Conservation (phyloP, 768 basidiomycete species). For the Rhodotorula graminis region DNA sequence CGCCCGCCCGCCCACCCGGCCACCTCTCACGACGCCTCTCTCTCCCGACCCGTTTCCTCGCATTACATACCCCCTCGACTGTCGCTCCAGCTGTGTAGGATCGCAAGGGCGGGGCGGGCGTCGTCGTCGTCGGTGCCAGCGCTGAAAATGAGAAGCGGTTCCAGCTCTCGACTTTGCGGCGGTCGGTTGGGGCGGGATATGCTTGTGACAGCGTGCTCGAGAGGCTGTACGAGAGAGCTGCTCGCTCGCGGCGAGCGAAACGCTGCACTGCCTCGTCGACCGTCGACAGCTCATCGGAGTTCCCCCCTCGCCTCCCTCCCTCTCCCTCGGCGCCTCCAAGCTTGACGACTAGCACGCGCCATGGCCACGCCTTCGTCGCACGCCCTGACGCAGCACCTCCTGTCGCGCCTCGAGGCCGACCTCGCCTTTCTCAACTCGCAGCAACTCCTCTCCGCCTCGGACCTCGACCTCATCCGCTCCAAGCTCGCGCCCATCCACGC, state of each 20-base stretch:
- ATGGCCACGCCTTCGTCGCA: not conserved
- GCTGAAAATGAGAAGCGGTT: no score
- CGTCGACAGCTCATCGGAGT: no score
- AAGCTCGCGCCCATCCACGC: not conserved
- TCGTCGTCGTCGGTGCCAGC: no score
- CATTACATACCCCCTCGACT: not conserved
- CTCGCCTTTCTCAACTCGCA: conserved; percentile 59
- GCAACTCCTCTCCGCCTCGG: conserved; percentile 54
- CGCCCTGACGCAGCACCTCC: conserved; percentile 49
- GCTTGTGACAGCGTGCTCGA: no score
- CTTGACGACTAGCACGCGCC: not conserved
- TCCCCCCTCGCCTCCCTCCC: not conserved
- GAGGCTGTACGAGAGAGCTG: no score
- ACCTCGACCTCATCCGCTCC: conserved; percentile 54
- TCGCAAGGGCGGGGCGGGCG: no score
- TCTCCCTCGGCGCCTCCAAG: not conserved
- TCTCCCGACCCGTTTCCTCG: not conserved
- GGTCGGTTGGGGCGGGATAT: no score
- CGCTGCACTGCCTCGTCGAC: no score
- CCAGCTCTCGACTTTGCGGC: no score
- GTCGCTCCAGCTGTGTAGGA: not conserved
- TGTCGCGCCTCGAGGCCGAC: conserved; percentile 58
- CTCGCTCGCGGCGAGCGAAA: no score
- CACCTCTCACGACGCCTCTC: no score
- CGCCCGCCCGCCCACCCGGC: no score